These are phyloP conservation scores for Pseudozyma tsukubaensis DNA, from an alignment of 1,284 basidiomycete species.

Conservation along the genomic window DNA sequence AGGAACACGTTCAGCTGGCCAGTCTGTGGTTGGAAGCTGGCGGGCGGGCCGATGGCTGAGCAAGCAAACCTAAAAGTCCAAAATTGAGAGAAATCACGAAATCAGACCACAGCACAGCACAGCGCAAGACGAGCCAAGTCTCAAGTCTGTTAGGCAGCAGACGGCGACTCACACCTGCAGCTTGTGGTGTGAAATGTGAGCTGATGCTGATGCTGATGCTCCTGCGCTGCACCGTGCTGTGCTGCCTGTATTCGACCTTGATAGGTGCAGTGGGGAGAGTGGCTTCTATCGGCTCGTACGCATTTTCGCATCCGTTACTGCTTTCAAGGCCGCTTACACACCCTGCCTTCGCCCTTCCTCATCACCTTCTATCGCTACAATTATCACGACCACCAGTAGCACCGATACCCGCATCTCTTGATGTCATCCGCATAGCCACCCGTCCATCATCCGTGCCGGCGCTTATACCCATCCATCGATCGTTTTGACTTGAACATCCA, in stretches of 20 bases:
- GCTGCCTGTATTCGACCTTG: not conserved
- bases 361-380: too few species aligned
- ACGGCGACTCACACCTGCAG: not conserved
- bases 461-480: too few species aligned
- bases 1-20: too few species aligned
- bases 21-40: not conserved
- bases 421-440: too few species aligned
- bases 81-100: not conserved
- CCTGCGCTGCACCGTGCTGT: not conserved
- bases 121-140: not conserved
- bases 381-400: too few species aligned
- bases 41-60: not conserved
- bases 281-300: not conserved
- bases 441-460: too few species aligned
- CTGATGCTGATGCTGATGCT: not conserved
- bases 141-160: too few species aligned
- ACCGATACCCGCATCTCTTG: too few species aligned
- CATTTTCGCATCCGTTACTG: too few species aligned
- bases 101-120: not conserved
- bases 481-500: too few species aligned
- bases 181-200: not conserved
- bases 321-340: too few species aligned
- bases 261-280: not conserved
- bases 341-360: too few species aligned
- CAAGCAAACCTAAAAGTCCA: conserved; percentile 1